These are phyloP conservation scores for Aspergillus intermedius DNA, from an alignment of 2,329 filamentous ascomycete genomes.

Conservation along the genomic window DNA sequence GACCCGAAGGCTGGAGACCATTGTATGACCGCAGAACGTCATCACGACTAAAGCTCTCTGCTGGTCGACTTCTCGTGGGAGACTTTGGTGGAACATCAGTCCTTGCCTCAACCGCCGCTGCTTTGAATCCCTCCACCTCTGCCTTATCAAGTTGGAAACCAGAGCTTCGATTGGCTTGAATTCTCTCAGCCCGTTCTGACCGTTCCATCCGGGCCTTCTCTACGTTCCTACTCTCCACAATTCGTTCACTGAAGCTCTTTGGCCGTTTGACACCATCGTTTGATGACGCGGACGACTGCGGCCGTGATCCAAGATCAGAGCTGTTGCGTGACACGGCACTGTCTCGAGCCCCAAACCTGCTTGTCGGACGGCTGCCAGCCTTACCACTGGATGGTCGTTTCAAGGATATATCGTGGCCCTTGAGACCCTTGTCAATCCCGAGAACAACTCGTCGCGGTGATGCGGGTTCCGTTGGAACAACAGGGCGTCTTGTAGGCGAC, in stretches of 20 bases:
- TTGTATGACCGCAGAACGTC: slow-evolving; percentile 46
- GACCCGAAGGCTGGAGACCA: slow-evolving; percentile 18
- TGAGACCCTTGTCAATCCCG: slow-evolving; percentile 84
- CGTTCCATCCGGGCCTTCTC: slow-evolving; percentile 35
- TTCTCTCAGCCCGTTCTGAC: slow-evolving; percentile 29
- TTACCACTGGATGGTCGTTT: slow-evolving; percentile 54
- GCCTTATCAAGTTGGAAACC: slow-evolving; percentile 38
- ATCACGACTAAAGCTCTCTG: slow-evolving; percentile 56
- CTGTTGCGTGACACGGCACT: slow-evolving; percentile 18
- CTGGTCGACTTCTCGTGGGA: slow-evolving; percentile 43
- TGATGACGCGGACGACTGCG: slow-evolving; percentile 19
- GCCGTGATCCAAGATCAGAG: slow-evolving; percentile 16
- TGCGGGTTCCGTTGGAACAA: slow-evolving; percentile 48
- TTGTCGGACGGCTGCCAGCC: slow-evolving; percentile 23
- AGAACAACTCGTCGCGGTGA: slow-evolving; percentile 75
- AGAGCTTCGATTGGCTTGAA: slow-evolving; percentile 35
- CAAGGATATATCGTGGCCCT: slow-evolving; percentile 73
- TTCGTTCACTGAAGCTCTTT: slow-evolving; percentile 75
- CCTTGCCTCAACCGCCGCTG: slow-evolving; percentile 28
- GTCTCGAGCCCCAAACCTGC: slow-evolving; percentile 23
- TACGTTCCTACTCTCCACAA: slow-evolving; percentile 59
- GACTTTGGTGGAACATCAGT: slow-evolving; percentile 29
- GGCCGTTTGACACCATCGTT: slow-evolving; percentile 21
- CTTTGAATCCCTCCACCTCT: slow-evolving; percentile 39
- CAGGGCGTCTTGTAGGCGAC: slow-evolving; percentile 54